Percentiles rank a stretch among this genome's conserved stretches.
phyloP scores from a whole-genome alignment of 108 stramenopile genomes.

The Stephanodiscus minutulus region DNA sequence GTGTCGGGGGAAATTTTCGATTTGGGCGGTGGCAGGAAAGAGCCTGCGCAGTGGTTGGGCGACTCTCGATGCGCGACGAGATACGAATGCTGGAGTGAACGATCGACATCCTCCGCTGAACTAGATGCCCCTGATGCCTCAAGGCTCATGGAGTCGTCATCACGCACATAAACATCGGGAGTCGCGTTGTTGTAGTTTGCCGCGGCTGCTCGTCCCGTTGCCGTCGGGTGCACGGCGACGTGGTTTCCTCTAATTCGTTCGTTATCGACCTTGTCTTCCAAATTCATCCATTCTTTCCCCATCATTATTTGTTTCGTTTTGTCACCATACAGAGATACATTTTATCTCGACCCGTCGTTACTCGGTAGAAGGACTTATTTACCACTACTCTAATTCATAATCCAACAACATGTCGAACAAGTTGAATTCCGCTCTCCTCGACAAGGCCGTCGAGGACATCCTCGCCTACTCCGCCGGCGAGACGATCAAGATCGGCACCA shows the following conservation, averaged over 20 bases:
- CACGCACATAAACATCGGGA: no score
- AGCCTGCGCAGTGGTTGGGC: background rate
- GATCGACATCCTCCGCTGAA: background rate
- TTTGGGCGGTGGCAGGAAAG: background rate
- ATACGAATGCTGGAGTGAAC: background rate
- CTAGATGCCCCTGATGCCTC: background rate
- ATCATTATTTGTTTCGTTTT: constrained; percentile 3
- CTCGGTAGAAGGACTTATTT: constrained; percentile 54
- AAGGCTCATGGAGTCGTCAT: no score
- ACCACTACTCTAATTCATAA: constrained; percentile 14
- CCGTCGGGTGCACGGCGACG: no score
- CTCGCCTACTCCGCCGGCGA: constrained; percentile 57
- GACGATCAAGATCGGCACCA: constrained; percentile 52
- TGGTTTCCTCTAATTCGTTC: background rate
- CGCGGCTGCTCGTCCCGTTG: no score
- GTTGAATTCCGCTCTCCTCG: constrained; percentile 84
- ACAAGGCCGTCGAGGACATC: constrained; percentile 60
- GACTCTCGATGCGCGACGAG: background rate
- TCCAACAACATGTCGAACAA: constrained; percentile 76
- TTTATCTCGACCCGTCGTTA: constrained; percentile 68
- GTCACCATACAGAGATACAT: constrained; percentile 21
- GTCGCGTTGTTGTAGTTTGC: no score
- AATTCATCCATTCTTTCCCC: background rate
- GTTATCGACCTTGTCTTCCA: background rate
- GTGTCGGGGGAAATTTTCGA: background rate